Evolutionary conservation across 148 eudicot species (phyloP), one percentile per base, ranked within the genome.

Genomic region (Suaeda aralocaspica): DNA sequence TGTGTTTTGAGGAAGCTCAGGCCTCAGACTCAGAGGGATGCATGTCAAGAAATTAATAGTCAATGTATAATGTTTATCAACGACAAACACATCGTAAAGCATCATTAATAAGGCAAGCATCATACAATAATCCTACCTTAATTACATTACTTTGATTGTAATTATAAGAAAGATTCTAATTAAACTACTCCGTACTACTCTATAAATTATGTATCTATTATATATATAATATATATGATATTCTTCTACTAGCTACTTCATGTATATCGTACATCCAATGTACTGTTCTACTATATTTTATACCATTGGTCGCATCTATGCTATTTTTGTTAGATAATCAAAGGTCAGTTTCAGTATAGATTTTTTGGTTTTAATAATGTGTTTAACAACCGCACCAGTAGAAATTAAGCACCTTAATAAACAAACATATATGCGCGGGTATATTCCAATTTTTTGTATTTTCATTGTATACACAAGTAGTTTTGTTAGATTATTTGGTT

Each of bases 31-130:
- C 63, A 6, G 62, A 36, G 41, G 21, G 45, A 59, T 39, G 45
- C 21, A 77, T 70, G 59, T 64, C 45, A 28, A 59, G 39, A 46
- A 59, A 59, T 30, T 60, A 28, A 44, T 72, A 61, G 28, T 33
- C 59, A 65, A 60, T 67, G 39, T 58, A 21, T 72, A 50, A 76
- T 77, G 80, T 44, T 77, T 72, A 67, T 45, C 76, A 72, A 77
- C 72, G 76, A 77, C 80, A 72, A 67, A 24, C 8, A 30, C 80
- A 28, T 77, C 76, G 76, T 77, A 16, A 66, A 9, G 12, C 53
- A 45, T 73, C 24, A 57, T 5, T 51, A 55, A 45, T 58, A 48
- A 65, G 71, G 59, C 53, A 30, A 12, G 44, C 50, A 51, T 76
- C 70, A 70, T 70, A 31, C n/a, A 45, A 36, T 36, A 36, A 36